Percentiles rank a stretch among this genome's conserved stretches.
Evolutionary conservation across 78 protist genomes (phyloP).

Genomic region (slime mould (Dictyostelium discoideum)): DNA sequence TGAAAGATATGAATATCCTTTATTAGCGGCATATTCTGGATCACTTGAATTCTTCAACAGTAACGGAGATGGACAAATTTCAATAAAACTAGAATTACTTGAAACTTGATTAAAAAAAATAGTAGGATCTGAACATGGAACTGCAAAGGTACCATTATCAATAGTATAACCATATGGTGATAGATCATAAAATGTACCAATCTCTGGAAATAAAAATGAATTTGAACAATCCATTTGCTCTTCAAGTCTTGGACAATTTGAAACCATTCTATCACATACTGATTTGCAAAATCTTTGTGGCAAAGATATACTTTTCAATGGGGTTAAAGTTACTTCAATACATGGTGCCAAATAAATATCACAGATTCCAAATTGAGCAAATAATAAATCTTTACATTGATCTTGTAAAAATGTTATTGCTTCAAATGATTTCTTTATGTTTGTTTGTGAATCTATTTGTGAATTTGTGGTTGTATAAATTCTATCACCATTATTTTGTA

Average conservation of each 20-base stretch:
- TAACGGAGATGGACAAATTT: constrained; percentile 1
- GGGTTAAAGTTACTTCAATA: background rate
- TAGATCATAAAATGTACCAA: background rate
- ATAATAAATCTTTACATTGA: background rate
- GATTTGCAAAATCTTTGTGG: constrained; percentile 11
- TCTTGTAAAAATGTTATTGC: background rate
- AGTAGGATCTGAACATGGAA: background rate
- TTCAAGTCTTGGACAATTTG: background rate
- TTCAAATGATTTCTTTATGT: background rate
- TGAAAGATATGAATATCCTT: background rate
- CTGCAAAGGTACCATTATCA: background rate
- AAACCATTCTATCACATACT: background rate
- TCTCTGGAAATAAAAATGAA: background rate
- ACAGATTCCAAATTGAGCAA: background rate
- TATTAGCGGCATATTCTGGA: background rate
- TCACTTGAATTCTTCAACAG: background rate
- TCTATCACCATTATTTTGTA: background rate
- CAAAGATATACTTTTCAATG: background rate
- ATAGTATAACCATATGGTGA: background rate
- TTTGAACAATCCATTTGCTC: background rate
- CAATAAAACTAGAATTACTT: background rate
- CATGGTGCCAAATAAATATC: background rate
- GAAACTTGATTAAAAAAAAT: background rate
- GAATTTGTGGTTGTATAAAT: background rate
- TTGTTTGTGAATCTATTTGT: background rate